These are phyloP conservation scores for Aspergillus awamori DNA, from an alignment of 2,329 filamentous ascomycete species.

Conservation along the genomic window DNA sequence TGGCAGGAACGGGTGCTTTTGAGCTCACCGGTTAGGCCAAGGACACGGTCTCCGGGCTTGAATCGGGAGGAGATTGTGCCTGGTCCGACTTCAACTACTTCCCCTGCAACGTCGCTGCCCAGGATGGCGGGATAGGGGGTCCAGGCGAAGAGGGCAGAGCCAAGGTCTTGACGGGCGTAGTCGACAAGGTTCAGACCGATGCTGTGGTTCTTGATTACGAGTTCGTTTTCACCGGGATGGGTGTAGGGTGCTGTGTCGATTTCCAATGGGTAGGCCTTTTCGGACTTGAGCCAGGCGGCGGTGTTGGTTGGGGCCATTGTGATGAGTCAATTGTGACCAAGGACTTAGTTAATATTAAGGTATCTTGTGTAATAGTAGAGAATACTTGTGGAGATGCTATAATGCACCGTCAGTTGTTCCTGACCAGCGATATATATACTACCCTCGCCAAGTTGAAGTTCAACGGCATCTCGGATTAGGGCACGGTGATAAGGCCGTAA, in stretches of 20 bases:
- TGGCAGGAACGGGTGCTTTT: constrained; percentile 19
- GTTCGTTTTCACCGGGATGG: constrained; percentile 37
- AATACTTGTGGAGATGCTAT: too few relatives aligned
- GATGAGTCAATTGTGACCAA: neutral
- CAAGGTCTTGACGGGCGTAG: constrained; percentile 40
- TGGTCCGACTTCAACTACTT: constrained; percentile 44
- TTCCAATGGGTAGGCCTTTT: constrained; percentile 34
- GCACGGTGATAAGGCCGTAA: neutral
- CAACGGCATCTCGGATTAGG: neutral
- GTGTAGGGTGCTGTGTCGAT: constrained; percentile 44
- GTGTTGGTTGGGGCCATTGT: constrained; percentile 27
- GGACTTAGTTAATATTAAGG: too few relatives aligned
- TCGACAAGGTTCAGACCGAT: constrained; percentile 51
- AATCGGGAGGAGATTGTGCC: constrained; percentile 26
- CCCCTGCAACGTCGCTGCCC: constrained; percentile 51
- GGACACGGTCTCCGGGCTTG: constrained; percentile 50
- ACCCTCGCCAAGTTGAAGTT: too few relatives aligned
- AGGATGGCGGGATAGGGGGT: constrained; percentile 40
- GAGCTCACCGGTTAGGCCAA: constrained; percentile 30
- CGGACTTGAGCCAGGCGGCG: constrained; percentile 39
- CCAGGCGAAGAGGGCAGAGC: constrained; percentile 31
- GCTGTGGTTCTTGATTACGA: constrained; percentile 46
- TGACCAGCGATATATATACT: too few relatives aligned
- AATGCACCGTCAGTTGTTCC: too few relatives aligned
- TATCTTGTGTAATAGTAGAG: too few relatives aligned